phyloP scores from a whole-genome alignment of 208 protist species.

The Tritrichomonas musculus region DNA sequence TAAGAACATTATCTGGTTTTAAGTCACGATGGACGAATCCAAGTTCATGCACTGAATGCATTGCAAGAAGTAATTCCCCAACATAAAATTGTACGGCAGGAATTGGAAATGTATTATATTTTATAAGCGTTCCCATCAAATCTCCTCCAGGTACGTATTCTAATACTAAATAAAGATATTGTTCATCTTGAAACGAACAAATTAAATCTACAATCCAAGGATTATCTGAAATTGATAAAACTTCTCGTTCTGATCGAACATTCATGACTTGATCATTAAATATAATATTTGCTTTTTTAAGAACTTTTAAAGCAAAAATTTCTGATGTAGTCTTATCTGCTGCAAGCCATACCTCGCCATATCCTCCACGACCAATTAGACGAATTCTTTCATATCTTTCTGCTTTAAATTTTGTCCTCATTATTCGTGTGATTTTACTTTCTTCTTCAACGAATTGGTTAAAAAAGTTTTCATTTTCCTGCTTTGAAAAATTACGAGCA shows the following conservation, averaged over 20 bases:
- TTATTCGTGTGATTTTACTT: too few relatives aligned
- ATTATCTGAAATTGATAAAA: constrained; percentile 47
- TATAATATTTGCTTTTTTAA: not conserved
- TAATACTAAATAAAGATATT: constrained; percentile 65
- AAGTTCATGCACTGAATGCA: constrained; percentile 56
- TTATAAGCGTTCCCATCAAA: constrained; percentile 61
- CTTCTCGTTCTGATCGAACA: constrained; percentile 51
- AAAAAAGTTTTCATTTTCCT: too few relatives aligned
- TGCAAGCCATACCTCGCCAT: not conserved
- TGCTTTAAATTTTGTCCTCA: too few relatives aligned
- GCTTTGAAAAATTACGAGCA: too few relatives aligned
- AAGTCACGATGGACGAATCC: constrained; percentile 52
- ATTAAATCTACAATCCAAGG: constrained; percentile 58
- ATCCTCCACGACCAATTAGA: not conserved
- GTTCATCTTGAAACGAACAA: constrained; percentile 59
- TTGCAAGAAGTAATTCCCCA: constrained; percentile 57
- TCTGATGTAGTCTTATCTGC: not conserved
- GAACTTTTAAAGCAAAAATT: not conserved
- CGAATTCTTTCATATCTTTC: not conserved
- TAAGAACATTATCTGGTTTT: not conserved
- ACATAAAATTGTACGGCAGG: constrained; percentile 58
- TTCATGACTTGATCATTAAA: constrained; percentile 40
- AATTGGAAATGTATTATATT: constrained; percentile 55
- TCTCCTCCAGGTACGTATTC: constrained; percentile 65
- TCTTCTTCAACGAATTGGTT: too few relatives aligned